These are phyloP conservation scores for Lecanicillium sp. DNA, from an alignment of 2,329 filamentous ascomycete genomes.

Conservation along the genomic window DNA sequence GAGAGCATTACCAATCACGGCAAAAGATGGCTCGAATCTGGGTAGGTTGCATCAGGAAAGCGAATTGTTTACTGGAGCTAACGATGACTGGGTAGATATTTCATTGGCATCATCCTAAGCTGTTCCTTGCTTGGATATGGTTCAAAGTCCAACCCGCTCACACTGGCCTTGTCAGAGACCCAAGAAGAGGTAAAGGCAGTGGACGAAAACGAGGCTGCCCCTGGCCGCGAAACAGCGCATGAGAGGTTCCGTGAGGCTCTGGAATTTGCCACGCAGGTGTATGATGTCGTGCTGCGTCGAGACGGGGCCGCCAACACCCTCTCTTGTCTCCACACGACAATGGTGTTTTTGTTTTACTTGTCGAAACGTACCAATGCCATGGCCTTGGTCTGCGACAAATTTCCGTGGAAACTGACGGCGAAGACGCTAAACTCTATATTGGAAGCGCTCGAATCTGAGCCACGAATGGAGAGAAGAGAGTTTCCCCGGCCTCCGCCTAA, in stretches of 20 bases:
- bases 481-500: slow-evolving; percentile 42
- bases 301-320: slow-evolving; percentile 51
- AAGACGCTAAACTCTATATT: slow-evolving; percentile 30
- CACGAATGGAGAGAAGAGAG: slow-evolving; percentile 28
- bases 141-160: slow-evolving; percentile 35
- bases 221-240: slow-evolving; percentile 13
- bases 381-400: slow-evolving; percentile 30
- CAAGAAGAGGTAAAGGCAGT: slow-evolving; percentile 18
- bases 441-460: slow-evolving; percentile 17
- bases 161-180: slow-evolving; percentile 12
- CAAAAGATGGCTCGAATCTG: slow-evolving; percentile 44
- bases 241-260: slow-evolving; percentile 27
- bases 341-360: slow-evolving; percentile 50
- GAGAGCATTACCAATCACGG: slow-evolving; percentile 42
- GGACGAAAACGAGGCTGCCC: slow-evolving; percentile 16
- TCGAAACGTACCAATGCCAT: slow-evolving; percentile 33
- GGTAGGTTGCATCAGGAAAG: slow-evolving; percentile 19
- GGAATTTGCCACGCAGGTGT: slow-evolving; percentile 34
- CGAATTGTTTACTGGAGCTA: no score
- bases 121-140: slow-evolving; percentile 28
- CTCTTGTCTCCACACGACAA: slow-evolving; percentile 53
- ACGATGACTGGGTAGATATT: slow-evolving; percentile 17
- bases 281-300: slow-evolving; percentile 39
- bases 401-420: slow-evolving; percentile 44
- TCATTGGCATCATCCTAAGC: slow-evolving; percentile 21